phyloP scores from a whole-genome alignment of 192 early-diverging fungal genomes.

The Geranomyces michiganensis region DNA sequence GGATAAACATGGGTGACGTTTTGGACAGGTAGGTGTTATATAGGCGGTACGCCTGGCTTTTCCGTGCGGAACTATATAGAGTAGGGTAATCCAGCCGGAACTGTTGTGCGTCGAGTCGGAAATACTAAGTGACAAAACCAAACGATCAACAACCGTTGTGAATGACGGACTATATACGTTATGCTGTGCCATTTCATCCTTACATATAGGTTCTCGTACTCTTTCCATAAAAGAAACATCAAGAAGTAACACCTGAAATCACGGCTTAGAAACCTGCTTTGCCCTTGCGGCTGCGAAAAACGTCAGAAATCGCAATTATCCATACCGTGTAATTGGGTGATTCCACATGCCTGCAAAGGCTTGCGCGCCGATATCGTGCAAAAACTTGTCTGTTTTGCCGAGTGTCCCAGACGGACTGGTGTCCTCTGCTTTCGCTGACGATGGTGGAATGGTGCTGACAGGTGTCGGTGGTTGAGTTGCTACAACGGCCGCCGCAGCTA shows the following conservation, averaged over 20 bases:
- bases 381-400: slow-evolving; percentile 31
- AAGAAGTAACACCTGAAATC: slow-evolving; percentile 48
- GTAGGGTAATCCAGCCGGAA: slow-evolving; percentile 41
- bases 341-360: slow-evolving; percentile 53
- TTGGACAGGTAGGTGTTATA: slow-evolving; percentile 46
- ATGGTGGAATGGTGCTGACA: background rate
- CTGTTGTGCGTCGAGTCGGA: slow-evolving; percentile 44
- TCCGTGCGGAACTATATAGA: slow-evolving; percentile 34
- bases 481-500: background rate
- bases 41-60: slow-evolving; percentile 34
- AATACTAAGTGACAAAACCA: slow-evolving; percentile 43
- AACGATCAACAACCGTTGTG: background rate
- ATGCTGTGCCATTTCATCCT: background rate
- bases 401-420: background rate
- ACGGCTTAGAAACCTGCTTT: too few species aligned
- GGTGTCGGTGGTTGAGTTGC: background rate
- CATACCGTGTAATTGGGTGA: slow-evolving; percentile 52
- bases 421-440: background rate
- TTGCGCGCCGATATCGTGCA: slow-evolving; percentile 36
- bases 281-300: too few species aligned
- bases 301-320: too few species aligned
- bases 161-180: background rate
- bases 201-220: slow-evolving; percentile 48
- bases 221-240: slow-evolving; percentile 49
- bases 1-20: slow-evolving; percentile 34